Evolutionary conservation across 2,329 filamentous ascomycete species (phyloP).

Genomic region (Colletotrichum chrysophilum): DNA sequence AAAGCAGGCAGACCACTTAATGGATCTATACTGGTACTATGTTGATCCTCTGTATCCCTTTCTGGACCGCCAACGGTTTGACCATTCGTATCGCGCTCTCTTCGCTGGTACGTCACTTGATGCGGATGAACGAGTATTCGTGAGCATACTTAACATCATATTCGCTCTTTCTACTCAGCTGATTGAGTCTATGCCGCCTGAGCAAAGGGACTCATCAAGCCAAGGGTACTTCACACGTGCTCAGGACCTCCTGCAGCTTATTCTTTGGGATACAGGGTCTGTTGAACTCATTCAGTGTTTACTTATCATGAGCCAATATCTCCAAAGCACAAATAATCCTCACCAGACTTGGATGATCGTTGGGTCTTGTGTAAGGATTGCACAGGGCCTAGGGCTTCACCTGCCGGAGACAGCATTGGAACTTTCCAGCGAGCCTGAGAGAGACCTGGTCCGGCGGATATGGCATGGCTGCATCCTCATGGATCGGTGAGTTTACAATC

Average conservation of each 20-base stretch:
- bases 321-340: slow-evolving; percentile 51
- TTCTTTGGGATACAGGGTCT: slow-evolving; percentile 46
- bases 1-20: slow-evolving; percentile 47
- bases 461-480: slow-evolving; percentile 44
- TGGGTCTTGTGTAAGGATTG: slow-evolving; percentile 49
- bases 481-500: slow-evolving; percentile 34
- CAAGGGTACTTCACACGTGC: slow-evolving; percentile 47
- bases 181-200: slow-evolving; percentile 40
- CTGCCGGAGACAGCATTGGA: slow-evolving; percentile 39
- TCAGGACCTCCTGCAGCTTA: slow-evolving; percentile 45
- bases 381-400: slow-evolving; percentile 51
- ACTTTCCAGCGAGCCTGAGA: slow-evolving; percentile 21
- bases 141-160: slow-evolving; percentile 50
- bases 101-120: slow-evolving; percentile 42
- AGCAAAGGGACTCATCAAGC: slow-evolving; percentile 44
- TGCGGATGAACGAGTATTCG: slow-evolving; percentile 44
- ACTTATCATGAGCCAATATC: slow-evolving; percentile 51
- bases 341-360: slow-evolving; percentile 56
- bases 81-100: slow-evolving; percentile 41
- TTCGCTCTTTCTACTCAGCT: slow-evolving; percentile 51
- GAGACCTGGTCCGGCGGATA: slow-evolving; percentile 32
- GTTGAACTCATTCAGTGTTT: slow-evolving; percentile 50
- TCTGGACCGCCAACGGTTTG: slow-evolving; percentile 41
- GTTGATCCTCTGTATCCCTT: slow-evolving; percentile 53
- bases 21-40: slow-evolving; percentile 50